Base-by-base conservation (phyloP, 2,329 filamentous ascomycete genomes). In the Trichoderma sp. region DNA sequence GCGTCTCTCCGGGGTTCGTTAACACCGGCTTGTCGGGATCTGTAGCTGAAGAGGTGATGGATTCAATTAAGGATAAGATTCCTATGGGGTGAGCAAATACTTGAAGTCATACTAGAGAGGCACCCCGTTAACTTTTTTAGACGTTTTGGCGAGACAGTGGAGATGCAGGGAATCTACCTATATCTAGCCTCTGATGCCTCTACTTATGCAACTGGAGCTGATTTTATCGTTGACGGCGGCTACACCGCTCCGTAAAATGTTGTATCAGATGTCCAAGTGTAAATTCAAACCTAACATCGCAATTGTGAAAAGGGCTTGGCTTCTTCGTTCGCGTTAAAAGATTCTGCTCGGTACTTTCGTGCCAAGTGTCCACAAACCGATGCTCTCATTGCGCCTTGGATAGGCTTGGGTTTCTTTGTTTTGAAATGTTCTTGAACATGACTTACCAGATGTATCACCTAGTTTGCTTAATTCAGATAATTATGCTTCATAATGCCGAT, bases 1-100 rank as follows among this genome's bases (percentile, higher is more conserved):
- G 86, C 16, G 82, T 94, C 49, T 92, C 89, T 3, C 91, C 91
- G 0, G 91, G 91, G 18, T 93, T 93, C 77, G 92, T 94, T 72
- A 85, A 86, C 67, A 94, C 91, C 0, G 91, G 92, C 11, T 13
- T 64, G 10, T 64, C 60, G 10, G 60, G 60, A 16, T 24, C 60
- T 7, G 60, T 64, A 77, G 71, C 76, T 75, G 75, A 77, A 77
- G 71, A 76, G 76, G 71, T 68, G 74, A 68, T 79, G 77, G 76
- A 76, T 73, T 60, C 72, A 71, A 34, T 66, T 77, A 58, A 77
- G 73, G 18, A 76, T 76, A 13, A 63, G 21, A 54, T 64, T 6
- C 60, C 60, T 14, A 64, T 64, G 60, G 60, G 60, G 60, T 64
- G 16, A n/a, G 60, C n/a, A 54, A 26, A 54, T 10, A 43, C 18